A percentile compares a stretch with the other conserved stretches of the same genome.
These are phyloP conservation scores for Sarcodon aspratus DNA, from an alignment of 768 basidiomycete species.

Conservation along the genomic window DNA sequence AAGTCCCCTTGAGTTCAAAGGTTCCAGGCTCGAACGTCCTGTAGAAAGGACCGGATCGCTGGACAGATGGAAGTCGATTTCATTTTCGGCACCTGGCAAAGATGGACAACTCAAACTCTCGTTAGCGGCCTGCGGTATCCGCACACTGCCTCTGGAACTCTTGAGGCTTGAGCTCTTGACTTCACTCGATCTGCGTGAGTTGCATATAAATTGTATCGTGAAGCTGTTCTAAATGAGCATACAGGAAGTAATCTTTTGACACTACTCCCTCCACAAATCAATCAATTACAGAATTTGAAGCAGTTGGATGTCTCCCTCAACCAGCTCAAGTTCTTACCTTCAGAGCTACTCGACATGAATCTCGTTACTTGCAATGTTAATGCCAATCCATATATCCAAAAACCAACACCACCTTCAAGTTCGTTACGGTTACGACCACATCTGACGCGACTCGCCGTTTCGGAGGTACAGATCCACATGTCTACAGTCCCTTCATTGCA, in stretches of 20 bases:
- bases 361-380: constrained; percentile 34
- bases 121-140: constrained; percentile 43
- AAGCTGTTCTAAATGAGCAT: background rate
- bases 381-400: constrained; percentile 48
- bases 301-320: constrained; percentile 57
- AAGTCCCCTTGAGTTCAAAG: constrained; percentile 5
- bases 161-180: constrained; percentile 47
- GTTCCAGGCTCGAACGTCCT: constrained; percentile 6
- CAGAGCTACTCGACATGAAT: constrained; percentile 52
- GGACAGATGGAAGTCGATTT: constrained; percentile 12
- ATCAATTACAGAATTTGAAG: constrained; percentile 35
- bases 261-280: constrained; percentile 53
- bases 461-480: constrained; percentile 9
- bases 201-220: background rate
- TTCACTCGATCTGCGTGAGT: constrained; percentile 54
- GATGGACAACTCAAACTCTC: constrained; percentile 44
- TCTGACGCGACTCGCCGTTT: background rate
- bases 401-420: constrained; percentile 13
- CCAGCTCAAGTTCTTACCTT: constrained; percentile 44
- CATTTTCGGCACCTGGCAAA: constrained; percentile 13
- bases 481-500: constrained; percentile 18
- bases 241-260: constrained; percentile 47
- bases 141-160: constrained; percentile 41
- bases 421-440: constrained; percentile 7
- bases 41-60: constrained; percentile 13